These are phyloP conservation scores for Xylariaceae sp. DNA, from an alignment of 2,329 filamentous ascomycete genomes.

Conservation along the genomic window DNA sequence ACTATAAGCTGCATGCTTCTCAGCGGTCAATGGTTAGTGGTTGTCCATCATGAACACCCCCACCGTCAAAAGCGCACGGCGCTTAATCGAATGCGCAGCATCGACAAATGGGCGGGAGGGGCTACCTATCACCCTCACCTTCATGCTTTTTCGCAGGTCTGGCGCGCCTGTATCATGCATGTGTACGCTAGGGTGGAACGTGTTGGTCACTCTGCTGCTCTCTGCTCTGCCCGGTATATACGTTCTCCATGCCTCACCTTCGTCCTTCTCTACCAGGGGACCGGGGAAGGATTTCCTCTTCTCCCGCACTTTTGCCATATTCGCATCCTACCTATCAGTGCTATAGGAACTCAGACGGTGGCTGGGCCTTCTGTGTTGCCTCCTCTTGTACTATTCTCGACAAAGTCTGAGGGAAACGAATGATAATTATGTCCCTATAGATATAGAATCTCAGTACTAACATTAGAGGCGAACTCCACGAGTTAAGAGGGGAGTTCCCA, in stretches of 20 bases:
- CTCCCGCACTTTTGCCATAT: constrained; percentile 9
- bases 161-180: constrained; percentile 21
- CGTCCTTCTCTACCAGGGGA: constrained; percentile 12
- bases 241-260: constrained; percentile 17
- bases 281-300: constrained; percentile 15
- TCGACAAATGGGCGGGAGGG: constrained; percentile 12
- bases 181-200: constrained; percentile 3
- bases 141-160: constrained; percentile 8
- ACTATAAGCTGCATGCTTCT: background rate
- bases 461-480: constrained; percentile 2
- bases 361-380: background rate
- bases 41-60: constrained; percentile 21
- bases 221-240: constrained; percentile 23
- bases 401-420: background rate
- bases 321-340: constrained; percentile 8
- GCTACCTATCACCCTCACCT: constrained; percentile 16
- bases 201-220: constrained; percentile 12
- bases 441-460: constrained; percentile 1
- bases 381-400: constrained; percentile 9
- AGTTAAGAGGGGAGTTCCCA: background rate
- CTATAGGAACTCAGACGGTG: constrained; percentile 1
- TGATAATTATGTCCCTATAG: constrained; percentile 4
- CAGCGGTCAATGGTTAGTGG: constrained; percentile 19
- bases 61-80: constrained; percentile 23
- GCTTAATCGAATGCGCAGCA: constrained; percentile 24